Percentiles rank a stretch among this genome's conserved stretches.
phyloP scores from a whole-genome alignment of 2,329 filamentous ascomycete genomes.

The Ilyonectria sp. region DNA sequence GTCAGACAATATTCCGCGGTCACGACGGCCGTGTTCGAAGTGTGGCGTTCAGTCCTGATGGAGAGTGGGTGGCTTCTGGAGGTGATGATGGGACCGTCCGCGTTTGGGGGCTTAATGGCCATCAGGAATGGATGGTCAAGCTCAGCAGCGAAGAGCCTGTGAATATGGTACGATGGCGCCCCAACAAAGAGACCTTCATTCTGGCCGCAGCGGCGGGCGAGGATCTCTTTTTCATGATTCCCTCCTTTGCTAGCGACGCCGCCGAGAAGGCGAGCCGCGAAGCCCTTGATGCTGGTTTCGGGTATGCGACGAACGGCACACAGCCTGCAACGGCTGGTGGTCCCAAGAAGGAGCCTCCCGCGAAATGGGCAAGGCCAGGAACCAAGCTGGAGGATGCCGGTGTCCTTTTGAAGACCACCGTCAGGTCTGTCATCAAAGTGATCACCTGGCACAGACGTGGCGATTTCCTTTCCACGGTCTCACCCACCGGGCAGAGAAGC shows the following conservation, averaged over 20 bases:
- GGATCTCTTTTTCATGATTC: constrained; percentile 87
- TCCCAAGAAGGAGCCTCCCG: constrained; percentile 80
- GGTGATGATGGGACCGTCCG: constrained; percentile 95
- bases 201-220: constrained; percentile 89
- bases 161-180: constrained; percentile 91
- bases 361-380: constrained; percentile 87
- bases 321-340: constrained; percentile 68
- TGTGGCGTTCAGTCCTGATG: constrained; percentile 87
- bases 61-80: constrained; percentile 89
- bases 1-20: constrained; percentile 88
- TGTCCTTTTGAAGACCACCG: constrained; percentile 84
- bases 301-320: constrained; percentile 82
- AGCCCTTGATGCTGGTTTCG: constrained; percentile 90
- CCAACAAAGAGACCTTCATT: constrained; percentile 83
- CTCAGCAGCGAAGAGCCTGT: constrained; percentile 85
- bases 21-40: constrained; percentile 91
- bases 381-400: constrained; percentile 81
- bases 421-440: constrained; percentile 86
- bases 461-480: constrained; percentile 95
- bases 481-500: constrained; percentile 81
- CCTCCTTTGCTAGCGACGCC: constrained; percentile 80
- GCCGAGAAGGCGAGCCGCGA: constrained; percentile 82
- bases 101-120: constrained; percentile 92
- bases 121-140: constrained; percentile 88
- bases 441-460: constrained; percentile 95